Percentiles rank a stretch among this genome's conserved stretches.
Evolutionary conservation across 2,329 filamentous ascomycete species (phyloP).

Genomic region (Monosporascus sp.): DNA sequence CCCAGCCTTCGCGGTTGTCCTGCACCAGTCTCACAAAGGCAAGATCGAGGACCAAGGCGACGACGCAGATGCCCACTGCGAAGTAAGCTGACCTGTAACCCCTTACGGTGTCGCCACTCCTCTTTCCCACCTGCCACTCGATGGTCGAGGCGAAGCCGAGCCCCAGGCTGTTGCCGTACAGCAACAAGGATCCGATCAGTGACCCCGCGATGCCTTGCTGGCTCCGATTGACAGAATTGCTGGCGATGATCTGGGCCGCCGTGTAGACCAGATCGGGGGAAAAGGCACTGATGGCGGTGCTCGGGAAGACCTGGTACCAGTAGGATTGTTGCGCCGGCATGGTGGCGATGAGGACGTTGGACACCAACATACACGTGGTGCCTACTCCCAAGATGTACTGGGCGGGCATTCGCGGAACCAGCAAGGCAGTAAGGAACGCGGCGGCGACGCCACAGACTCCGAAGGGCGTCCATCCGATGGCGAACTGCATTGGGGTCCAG

Average conservation of each 20-base stretch:
- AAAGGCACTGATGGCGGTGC: constrained; percentile 25
- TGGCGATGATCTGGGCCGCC: constrained; percentile 48
- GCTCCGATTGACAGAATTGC: constrained; percentile 40
- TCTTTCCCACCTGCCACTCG: constrained; percentile 9
- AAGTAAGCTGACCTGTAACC: constrained; percentile 10
- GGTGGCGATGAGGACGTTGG: constrained; percentile 35
- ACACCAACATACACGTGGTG: constrained; percentile 21
- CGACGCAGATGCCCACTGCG: constrained; percentile 7
- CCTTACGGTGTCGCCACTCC: background rate
- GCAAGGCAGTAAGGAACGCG: constrained; percentile 37
- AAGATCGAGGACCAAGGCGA: constrained; percentile 6
- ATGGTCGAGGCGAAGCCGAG: constrained; percentile 38
- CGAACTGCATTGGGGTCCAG: constrained; percentile 34
- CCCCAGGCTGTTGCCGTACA: constrained; percentile 37
- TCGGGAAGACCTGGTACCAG: constrained; percentile 39
- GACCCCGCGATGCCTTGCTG: constrained; percentile 47
- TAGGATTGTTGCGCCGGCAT: constrained; percentile 40
- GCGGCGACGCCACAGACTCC: constrained; percentile 30
- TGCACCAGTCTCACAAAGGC: constrained; percentile 6
- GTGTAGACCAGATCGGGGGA: constrained; percentile 47
- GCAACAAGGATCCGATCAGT: constrained; percentile 40
- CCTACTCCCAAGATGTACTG: constrained; percentile 44
- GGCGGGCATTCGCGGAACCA: constrained; percentile 40
- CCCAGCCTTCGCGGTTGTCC: constrained; percentile 11
- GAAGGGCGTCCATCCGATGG: constrained; percentile 36